Base-by-base conservation (phyloP, 352 stramenopile species). In the Phytopythium aichiense region DNA sequence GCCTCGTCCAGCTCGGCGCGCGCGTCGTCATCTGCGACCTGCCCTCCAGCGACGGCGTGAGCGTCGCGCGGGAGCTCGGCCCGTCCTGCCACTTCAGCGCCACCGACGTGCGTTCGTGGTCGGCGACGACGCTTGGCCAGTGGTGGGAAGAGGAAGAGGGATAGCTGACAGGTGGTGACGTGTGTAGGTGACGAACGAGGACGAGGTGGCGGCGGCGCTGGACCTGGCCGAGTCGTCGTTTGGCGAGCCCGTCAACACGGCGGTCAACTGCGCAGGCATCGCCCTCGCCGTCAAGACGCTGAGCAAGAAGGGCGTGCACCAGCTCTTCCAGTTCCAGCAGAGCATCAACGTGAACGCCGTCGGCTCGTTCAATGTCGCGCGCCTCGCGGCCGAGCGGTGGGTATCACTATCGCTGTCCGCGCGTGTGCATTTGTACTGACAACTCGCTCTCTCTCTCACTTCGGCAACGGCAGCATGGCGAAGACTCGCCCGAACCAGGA, bases 351-450 rank as follows among this genome's bases (percentile, higher is more conserved):
- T 99, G 23, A 99, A 99, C 77, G 90, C 94, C 2, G 79, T 97
- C 42, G 97, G 98, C 43, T 98, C 95, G 40, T 99, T 99, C 83
- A 99, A 99, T 75, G 81, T 99, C 42, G 81, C 90, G 22, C 90
- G 97, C 42, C 84, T 99, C 30, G 88, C 96, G 3, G 96, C 97
- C 12, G 91, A 98, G 72, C 79, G 92, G 89, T 96, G 73, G 43
- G 77, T 50, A 3, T 2, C 23, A 3, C 11, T 33, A 4, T 20
- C 22, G 16, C 22, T 30, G 20, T 12, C 1, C n/a, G 2, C 1
- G 22, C 11, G 22, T 11, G 23, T 25, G 5, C 16, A 2, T 13
- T 37, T 25, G 2, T 22, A 20, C 31, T 66, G 11, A 65, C 50
- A 12, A 6, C 4, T 48, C 38, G 18, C 25, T 45, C 11, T 30